Percentiles rank a stretch among this genome's conserved stretches.
These are phyloP conservation scores for Candida chilensis DNA, from an alignment of 805 yeast genomes.

Conservation along the genomic window DNA sequence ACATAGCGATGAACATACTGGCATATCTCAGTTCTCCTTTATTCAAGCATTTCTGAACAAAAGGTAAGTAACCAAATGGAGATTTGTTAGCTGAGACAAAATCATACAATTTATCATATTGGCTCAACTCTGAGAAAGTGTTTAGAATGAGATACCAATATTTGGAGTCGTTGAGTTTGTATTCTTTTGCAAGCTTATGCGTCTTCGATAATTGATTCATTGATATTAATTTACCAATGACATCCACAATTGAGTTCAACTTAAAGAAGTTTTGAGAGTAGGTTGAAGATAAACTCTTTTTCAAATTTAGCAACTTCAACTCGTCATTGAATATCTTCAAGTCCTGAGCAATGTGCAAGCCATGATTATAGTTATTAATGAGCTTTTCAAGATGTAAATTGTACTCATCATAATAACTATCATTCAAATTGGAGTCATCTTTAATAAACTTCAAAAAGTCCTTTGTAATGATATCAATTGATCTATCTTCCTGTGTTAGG, in stretches of 20 bases:
- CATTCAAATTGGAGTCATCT: constrained; percentile 5
- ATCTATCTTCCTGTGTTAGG: constrained; percentile 19
- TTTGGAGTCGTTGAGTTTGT: constrained; percentile 49
- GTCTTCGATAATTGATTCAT: constrained; percentile 44
- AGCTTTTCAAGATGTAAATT: constrained; percentile 7
- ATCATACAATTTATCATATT: constrained; percentile 47
- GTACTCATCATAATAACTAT: constrained; percentile 12
- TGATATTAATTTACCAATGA: constrained; percentile 34
- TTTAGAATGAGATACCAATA: constrained; percentile 45
- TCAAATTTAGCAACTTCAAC: constrained; percentile 28
- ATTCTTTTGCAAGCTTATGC: constrained; percentile 35
- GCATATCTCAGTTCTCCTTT: constrained; percentile 54
- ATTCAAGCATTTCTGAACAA: constrained; percentile 43
- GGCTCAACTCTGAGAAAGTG: constrained; percentile 32
- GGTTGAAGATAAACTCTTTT: constrained; percentile 31
- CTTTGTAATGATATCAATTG: constrained; percentile 8
- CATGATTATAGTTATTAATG: constrained; percentile 5
- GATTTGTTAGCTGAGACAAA: constrained; percentile 46
- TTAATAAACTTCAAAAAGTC: constrained; percentile 11
- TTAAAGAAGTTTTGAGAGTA: constrained; percentile 28
- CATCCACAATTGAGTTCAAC: constrained; percentile 37
- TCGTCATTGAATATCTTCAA: constrained; percentile 33
- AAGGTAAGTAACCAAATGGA: constrained; percentile 64
- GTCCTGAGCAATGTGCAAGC: too few species aligned
- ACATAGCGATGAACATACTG: constrained; percentile 45